Percentiles rank a stretch among this genome's conserved stretches.
Conservation (phyloP, 2,329 filamentous ascomycete genomes). For the Atkinsonella hypoxylon region DNA sequence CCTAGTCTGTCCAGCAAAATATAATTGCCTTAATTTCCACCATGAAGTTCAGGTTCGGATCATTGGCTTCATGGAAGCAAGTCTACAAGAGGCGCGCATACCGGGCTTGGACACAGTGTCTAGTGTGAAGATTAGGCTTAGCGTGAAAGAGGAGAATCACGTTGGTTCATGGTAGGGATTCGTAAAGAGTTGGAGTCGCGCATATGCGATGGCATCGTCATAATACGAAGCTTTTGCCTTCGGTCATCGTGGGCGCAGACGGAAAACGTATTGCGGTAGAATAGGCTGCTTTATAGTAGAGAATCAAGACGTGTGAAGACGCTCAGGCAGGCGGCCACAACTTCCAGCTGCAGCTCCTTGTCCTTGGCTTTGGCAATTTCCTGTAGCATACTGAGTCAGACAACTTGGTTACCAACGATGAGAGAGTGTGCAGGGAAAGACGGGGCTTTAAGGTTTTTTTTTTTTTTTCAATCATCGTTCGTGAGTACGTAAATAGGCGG, state of each 20-base stretch:
- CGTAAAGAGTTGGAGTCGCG: background rate
- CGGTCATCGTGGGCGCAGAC: background rate
- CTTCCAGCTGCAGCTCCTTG: constrained; percentile 92
- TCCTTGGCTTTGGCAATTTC: constrained; percentile 82
- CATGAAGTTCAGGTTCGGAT: no score
- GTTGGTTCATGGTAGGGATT: background rate
- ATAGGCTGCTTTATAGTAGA: constrained; percentile 51
- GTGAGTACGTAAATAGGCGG: background rate
- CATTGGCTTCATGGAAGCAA: no score
- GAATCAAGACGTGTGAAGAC: constrained; percentile 98
- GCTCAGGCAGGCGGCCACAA: constrained; percentile 89
- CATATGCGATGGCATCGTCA: background rate
- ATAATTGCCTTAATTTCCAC: no score
- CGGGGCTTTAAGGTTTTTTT: background rate
- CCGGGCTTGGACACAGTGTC: no score
- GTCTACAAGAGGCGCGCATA: no score
- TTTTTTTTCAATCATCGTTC: background rate
- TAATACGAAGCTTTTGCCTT: background rate
- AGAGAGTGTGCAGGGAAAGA: no score
- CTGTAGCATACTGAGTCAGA: constrained; percentile 21
- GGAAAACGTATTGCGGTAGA: background rate
- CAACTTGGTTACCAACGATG: background rate
- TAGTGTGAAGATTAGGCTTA: background rate
- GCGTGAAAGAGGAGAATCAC: background rate
- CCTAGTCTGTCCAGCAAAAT: no score